Evolutionary conservation across 306 rosid genomes (phyloP), one percentile per base, ranked within the genome.

Genomic region (Begonia peltatifolia): DNA sequence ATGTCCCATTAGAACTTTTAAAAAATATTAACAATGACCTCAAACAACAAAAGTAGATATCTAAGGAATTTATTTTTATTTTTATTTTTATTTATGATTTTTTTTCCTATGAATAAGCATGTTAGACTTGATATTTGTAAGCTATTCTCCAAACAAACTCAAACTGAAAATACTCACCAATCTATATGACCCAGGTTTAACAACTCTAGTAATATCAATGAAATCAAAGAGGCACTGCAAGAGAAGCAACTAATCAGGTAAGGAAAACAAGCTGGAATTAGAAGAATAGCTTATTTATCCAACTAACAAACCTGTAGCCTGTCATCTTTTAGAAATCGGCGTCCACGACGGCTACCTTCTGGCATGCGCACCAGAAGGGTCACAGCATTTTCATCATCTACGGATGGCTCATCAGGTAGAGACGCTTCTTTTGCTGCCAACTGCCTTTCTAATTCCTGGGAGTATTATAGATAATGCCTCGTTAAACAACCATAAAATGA

Each of bases 281-380:
- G 38, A 30, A 30, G 3, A 50, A 50, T 50, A 5, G 22, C 10
- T 22, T 11, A 22, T 10, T 20, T 9, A 9, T 53, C 14, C 14
- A 63, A 42, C 10, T 15, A 57, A 57, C 12, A 62, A 36, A 87
- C 99, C 94, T 83, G 94, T 53, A 90, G 84, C 52, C 74, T 83
- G 70, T 90, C 76, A 16, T 95, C 75, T 72, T 72, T 86, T 64
- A 81, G 83, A 72, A 90, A 90, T 50, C 87, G 84, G 44, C 99
- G 99, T 18, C 96, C 99, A 0, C 69, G 96, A 55, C 86, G 93
- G 56, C 77, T 90, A 50, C 99, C 99, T 76, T 90, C 86, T 42
- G 99, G 94, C 99, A 90, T 86, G 63, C 78, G 79, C 69, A 90
- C 94, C 58, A 79, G 51, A 60, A 90, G 75, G 65, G 74, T 86